phyloP scores from a whole-genome alignment of 306 rosid genomes.

The Vicia villosa region DNA sequence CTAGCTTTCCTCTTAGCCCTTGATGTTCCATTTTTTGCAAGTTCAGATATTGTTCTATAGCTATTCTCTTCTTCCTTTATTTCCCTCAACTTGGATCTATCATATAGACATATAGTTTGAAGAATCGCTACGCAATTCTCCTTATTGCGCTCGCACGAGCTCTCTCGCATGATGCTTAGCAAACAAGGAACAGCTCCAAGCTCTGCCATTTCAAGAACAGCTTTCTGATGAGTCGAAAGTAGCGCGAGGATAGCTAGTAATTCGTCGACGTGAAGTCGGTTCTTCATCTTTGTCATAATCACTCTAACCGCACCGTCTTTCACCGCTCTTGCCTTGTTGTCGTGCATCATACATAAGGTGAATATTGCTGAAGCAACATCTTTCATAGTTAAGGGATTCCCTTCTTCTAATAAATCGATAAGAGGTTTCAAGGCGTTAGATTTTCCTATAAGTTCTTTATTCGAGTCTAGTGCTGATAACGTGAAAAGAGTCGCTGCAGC shows the following conservation, averaged over 20 bases:
- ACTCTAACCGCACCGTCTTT: slow-evolving; percentile 69
- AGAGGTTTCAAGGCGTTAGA: slow-evolving; percentile 74
- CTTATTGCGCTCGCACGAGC: slow-evolving; percentile 68
- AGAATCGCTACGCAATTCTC: slow-evolving; percentile 81
- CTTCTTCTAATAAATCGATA: slow-evolving; percentile 77
- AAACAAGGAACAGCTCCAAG: slow-evolving; percentile 70
- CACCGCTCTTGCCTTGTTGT: slow-evolving; percentile 82
- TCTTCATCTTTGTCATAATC: slow-evolving; percentile 59
- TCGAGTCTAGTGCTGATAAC: slow-evolving; percentile 86
- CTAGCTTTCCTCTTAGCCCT: slow-evolving; percentile 90
- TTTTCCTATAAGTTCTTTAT: slow-evolving; percentile 83
- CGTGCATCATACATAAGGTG: slow-evolving; percentile 65
- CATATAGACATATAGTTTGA: slow-evolving; percentile 64
- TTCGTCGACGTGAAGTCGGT: slow-evolving; percentile 60
- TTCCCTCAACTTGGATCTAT: slow-evolving; percentile 78
- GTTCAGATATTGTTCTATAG: slow-evolving; percentile 68
- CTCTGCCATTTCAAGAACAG: slow-evolving; percentile 78
- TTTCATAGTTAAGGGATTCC: slow-evolving; percentile 71
- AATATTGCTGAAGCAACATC: slow-evolving; percentile 91
- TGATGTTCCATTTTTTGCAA: slow-evolving; percentile 80
- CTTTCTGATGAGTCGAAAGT: slow-evolving; percentile 69
- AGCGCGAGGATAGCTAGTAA: slow-evolving; percentile 74
- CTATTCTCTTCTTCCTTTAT: slow-evolving; percentile 75
- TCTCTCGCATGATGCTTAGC: slow-evolving; percentile 65
- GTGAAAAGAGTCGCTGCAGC: slow-evolving; percentile 92